phyloP scores from a whole-genome alignment of 768 basidiomycete species.

The Royoungia palumana region DNA sequence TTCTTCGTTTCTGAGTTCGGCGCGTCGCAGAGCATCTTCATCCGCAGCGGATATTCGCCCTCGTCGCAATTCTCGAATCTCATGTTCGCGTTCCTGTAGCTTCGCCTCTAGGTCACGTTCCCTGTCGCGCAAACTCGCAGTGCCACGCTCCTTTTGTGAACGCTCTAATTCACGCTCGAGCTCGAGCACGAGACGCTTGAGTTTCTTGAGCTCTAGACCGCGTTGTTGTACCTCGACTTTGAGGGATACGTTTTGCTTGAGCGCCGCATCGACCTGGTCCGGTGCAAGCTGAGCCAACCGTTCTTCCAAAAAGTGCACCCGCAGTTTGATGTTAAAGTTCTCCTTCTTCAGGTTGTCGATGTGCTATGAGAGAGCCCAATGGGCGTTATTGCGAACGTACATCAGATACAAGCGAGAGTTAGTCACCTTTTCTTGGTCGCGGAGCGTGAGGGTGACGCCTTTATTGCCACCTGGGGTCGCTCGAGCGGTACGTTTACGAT shows the following conservation, averaged over 20 bases:
- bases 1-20: conserved; percentile 60
- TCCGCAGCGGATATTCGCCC: conserved; percentile 40
- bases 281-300: conserved; percentile 85
- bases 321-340: conserved; percentile 94
- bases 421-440: conserved; percentile 95
- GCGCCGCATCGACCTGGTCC: conserved; percentile 86
- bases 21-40: conserved; percentile 51
- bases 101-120: conserved; percentile 77
- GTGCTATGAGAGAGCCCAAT: conserved; percentile 50
- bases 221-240: conserved; percentile 91
- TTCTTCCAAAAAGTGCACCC: conserved; percentile 94
- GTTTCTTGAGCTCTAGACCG: conserved; percentile 86
- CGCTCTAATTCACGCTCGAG: conserved; percentile 78
- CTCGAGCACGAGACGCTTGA: conserved; percentile 84
- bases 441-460: conserved; percentile 63
- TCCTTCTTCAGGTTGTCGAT: conserved; percentile 96
- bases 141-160: conserved; percentile 51
- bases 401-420: conserved; percentile 1
- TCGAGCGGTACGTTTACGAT: conserved; percentile 41
- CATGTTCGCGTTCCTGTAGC: conserved; percentile 69
- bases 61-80: conserved; percentile 63
- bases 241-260: conserved; percentile 90
- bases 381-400: neutral
- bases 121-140: conserved; percentile 41
- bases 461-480: conserved; percentile 28